phyloP scores from a whole-genome alignment of 2,329 filamentous ascomycete species.

The Alternaria postmessia region DNA sequence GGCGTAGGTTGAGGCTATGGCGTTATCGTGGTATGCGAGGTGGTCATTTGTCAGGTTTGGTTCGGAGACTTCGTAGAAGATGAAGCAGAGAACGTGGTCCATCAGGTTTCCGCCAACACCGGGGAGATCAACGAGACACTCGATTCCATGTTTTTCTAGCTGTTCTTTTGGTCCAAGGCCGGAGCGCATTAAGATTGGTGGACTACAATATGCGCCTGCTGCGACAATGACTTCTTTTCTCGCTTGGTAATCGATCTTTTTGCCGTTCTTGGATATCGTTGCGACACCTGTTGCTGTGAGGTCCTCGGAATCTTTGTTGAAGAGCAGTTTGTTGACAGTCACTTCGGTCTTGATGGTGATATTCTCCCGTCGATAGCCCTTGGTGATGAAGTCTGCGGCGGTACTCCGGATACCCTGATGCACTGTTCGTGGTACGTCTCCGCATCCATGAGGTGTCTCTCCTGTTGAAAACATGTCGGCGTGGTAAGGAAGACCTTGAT shows the following conservation, averaged over 20 bases:
- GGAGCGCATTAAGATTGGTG: conserved; percentile 57
- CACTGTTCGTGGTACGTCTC: conserved; percentile 43
- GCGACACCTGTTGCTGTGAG: conserved; percentile 58
- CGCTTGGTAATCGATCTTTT: conserved; percentile 44
- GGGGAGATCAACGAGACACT: conserved; percentile 62
- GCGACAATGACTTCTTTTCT: conserved; percentile 46
- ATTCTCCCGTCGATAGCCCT: conserved; percentile 49
- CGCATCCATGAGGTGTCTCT: conserved; percentile 43
- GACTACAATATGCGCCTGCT: conserved; percentile 47
- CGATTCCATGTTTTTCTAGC: conserved; percentile 62
- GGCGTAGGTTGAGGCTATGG: conserved; percentile 58
- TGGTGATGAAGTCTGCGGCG: conserved; percentile 52
- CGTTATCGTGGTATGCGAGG: conserved; percentile 64
- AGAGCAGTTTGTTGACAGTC: conserved; percentile 56
- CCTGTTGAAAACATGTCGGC: conserved; percentile 66
- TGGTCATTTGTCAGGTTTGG: conserved; percentile 65
- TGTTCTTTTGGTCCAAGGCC: conserved; percentile 66
- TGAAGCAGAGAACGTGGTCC: conserved; percentile 66
- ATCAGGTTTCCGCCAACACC: conserved; percentile 71
- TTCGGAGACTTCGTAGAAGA: conserved; percentile 68
- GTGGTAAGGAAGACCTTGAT: conserved; percentile 63
- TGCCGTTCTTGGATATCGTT: conserved; percentile 54
- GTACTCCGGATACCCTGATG: conserved; percentile 40
- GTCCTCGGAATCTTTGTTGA: conserved; percentile 50
- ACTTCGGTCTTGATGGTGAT: conserved; percentile 46